Base-by-base conservation (phyloP, 2,329 filamentous ascomycete genomes). In the Basipetospora chlamydospora region DNA sequence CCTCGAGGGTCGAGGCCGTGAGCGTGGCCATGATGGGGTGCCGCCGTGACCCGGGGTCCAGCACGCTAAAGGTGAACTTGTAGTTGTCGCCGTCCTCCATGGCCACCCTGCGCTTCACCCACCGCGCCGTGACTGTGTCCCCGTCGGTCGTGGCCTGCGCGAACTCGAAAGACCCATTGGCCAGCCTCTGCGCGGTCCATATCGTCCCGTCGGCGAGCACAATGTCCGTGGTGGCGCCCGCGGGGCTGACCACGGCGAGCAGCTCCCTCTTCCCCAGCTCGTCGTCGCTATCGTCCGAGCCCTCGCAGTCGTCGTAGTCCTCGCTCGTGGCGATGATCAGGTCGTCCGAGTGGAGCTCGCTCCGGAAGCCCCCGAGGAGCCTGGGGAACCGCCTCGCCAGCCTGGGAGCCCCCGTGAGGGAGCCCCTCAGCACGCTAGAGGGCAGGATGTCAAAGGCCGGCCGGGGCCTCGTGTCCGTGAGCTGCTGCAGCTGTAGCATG, bases 41-140 rank as follows among this genome's bases (percentile, higher is more conserved):
- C 10, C 77, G 72, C 23, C 79, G 66, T 7, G 70, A 72, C 32
- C 69, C 67, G 0, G 80, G 72, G 45, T 80, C 73, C 47, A 88
- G 76, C 42, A 84, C 73, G 57, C 79, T 85, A 51, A 88, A 88
- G 7, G 74, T 83, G 59, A 77, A 87, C 49, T 73, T 75, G 39
- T 57, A 60, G 6, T 40, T 17, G 10, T 39, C 29, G 17, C 41
- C 42, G 7, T 37, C 37, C 32, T 72, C 69, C 1, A 49, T 42
- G 3, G 54, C 44, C 1, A 47, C 45, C 3, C 52, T 42, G 3
- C 61, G 66, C 38, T 66, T 70, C 11, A 82, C 77, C 82, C 82
- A 88, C 35, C 81, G 66, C 13, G 73, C 77, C 9, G 70, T 81
- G 18, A 64, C 65, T 1, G 61, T 63, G 18, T 64, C 57, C 2